Evolutionary conservation across 495 filamentous ascomycete genomes (phyloP).

Genomic region (Xylaria nigripes): DNA sequence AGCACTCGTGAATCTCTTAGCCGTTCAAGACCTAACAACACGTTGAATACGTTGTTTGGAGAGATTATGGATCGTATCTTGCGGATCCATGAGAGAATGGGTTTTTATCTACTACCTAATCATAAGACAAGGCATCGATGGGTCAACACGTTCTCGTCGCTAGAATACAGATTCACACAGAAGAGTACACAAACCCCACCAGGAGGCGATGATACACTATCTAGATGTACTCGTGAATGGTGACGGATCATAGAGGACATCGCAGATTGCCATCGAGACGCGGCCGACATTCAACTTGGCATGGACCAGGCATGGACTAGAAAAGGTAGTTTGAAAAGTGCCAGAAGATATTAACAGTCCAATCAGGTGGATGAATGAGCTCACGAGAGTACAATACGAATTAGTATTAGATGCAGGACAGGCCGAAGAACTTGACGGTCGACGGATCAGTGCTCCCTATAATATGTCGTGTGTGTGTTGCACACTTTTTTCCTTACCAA

Average conservation of each 20-base stretch:
- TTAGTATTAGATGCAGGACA: too few species aligned
- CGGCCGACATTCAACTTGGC: neutral
- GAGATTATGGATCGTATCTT: slow-evolving; percentile 21
- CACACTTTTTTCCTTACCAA: neutral
- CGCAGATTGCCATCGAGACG: slow-evolving; percentile 16
- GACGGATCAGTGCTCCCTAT: neutral
- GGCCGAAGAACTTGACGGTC: too few species aligned
- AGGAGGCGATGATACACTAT: slow-evolving; percentile 13
- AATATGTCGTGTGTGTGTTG: neutral
- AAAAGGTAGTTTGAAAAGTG: too few species aligned
- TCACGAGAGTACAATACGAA: too few species aligned
- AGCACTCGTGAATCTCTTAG: slow-evolving; percentile 22
- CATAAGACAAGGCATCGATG: too few species aligned
- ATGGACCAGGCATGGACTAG: neutral
- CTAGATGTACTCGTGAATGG: slow-evolving; percentile 6
- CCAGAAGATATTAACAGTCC: too few species aligned
- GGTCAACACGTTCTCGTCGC: slow-evolving; percentile 15
- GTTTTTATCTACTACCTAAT: too few species aligned
- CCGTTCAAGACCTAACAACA: slow-evolving; percentile 25
- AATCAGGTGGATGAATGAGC: too few species aligned
- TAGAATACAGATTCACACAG: slow-evolving; percentile 14
- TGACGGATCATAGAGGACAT: slow-evolving; percentile 14
- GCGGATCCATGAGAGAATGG: slow-evolving; percentile 21
- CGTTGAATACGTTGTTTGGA: slow-evolving; percentile 18
- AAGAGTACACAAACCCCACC: slow-evolving; percentile 22